These are phyloP conservation scores for Przewalskia tangutica DNA, from an alignment of 257 asterid genomes.

Conservation along the genomic window DNA sequence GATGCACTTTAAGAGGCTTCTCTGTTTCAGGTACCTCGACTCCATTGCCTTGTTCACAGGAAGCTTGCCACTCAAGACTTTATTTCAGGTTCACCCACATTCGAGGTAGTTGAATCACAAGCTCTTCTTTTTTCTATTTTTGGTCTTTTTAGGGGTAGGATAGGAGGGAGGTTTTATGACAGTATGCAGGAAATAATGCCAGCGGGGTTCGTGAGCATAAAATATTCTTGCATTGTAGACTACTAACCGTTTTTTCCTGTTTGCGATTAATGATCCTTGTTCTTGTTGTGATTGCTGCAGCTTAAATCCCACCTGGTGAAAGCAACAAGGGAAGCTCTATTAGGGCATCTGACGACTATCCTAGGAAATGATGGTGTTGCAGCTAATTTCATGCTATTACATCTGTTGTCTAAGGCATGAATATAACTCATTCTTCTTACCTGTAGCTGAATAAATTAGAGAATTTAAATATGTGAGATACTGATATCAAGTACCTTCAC, in stretches of 20 bases:
- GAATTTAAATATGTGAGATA: background rate
- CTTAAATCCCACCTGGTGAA: slow-evolving; percentile 34
- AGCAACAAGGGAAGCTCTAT: slow-evolving; percentile 63
- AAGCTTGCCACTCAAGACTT: slow-evolving; percentile 63
- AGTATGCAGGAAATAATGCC: background rate
- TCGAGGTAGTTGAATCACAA: slow-evolving; percentile 44
- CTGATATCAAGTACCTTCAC: background rate
- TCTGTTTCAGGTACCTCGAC: slow-evolving; percentile 63
- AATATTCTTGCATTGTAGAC: background rate
- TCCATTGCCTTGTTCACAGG: slow-evolving; percentile 66
- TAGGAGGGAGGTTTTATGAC: background rate
- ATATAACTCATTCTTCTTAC: background rate
- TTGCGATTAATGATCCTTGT: background rate
- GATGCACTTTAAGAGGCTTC: background rate
- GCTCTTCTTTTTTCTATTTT: background rate
- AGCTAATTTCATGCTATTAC: slow-evolving; percentile 77
- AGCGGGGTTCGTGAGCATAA: background rate
- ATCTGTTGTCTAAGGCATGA: slow-evolving; percentile 73
- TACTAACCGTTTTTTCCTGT: background rate
- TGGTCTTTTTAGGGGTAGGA: background rate
- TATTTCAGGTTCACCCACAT: slow-evolving; percentile 27
- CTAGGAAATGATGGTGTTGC: slow-evolving; percentile 81
- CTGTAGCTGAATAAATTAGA: background rate
- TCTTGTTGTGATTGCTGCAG: slow-evolving; percentile 25
- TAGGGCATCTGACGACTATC: slow-evolving; percentile 55